A percentile compares a stretch with the other conserved stretches of the same genome.
These are phyloP conservation scores for Pelargonium fulgidum DNA, from an alignment of 441 rosid species.

Conservation along the genomic window DNA sequence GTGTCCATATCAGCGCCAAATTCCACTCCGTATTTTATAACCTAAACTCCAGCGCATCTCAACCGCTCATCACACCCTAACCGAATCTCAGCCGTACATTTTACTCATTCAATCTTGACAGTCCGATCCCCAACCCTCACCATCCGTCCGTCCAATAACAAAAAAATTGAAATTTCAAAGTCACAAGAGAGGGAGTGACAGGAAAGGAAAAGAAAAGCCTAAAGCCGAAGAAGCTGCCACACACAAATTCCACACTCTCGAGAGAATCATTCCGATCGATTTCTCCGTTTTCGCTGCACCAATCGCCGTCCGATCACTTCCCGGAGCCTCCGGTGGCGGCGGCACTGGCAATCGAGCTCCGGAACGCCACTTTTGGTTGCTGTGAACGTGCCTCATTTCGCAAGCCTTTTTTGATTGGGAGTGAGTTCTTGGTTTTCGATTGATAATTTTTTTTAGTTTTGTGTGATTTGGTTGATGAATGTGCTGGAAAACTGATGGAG, in stretches of 20 bases:
- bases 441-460: neutral
- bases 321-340: neutral
- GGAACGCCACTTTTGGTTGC: neutral
- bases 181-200: slow-evolving; percentile 25
- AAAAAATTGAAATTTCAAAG: slow-evolving; percentile 33
- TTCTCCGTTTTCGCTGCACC: too few species aligned
- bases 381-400: too few species aligned
- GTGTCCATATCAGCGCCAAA: slow-evolving; percentile 49
- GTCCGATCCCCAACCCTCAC: slow-evolving; percentile 26
- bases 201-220: slow-evolving; percentile 1
- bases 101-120: slow-evolving; percentile 32
- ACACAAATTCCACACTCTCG: neutral
- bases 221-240: slow-evolving; percentile 1
- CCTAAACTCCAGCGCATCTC: slow-evolving; percentile 31
- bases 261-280: neutral
- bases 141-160: slow-evolving; percentile 18
- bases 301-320: neutral
- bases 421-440: neutral
- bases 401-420: neutral
- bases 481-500: slow-evolving; percentile 20
- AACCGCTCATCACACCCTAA: neutral
- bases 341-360: neutral
- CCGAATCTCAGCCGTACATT: slow-evolving; percentile 33
- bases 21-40: slow-evolving; percentile 21
- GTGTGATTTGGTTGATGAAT: neutral